A percentile compares a stretch with the other conserved stretches of the same genome.
Conservation (phyloP, 2,329 filamentous ascomycete genomes). For the Sporothrix phasma region DNA sequence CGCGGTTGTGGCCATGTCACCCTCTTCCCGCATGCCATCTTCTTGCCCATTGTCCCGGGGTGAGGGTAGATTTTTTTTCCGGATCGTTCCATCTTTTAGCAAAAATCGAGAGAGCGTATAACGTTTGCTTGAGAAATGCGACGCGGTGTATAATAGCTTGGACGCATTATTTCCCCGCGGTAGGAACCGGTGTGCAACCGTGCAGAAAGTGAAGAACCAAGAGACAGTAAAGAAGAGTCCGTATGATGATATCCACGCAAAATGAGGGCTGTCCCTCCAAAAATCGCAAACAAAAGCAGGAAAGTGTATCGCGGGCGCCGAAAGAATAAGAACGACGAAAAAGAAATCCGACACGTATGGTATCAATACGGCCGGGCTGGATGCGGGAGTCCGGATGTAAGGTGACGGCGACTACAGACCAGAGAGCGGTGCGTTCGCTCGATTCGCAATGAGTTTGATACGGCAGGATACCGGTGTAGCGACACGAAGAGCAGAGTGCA, state of each 20-base stretch:
- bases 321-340: neutral
- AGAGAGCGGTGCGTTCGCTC: neutral
- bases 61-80: neutral
- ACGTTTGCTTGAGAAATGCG: neutral
- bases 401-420: neutral
- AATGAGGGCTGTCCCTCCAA: neutral
- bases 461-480: neutral
- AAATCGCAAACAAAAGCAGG: neutral
- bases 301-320: neutral
- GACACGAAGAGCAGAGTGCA: neutral
- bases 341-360: neutral
- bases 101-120: neutral
- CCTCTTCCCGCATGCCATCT: too few species aligned
- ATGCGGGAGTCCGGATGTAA: neutral
- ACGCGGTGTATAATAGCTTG: neutral
- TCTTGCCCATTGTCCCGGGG: neutral
- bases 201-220: neutral
- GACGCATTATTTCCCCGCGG: too few species aligned
- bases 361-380: neutral
- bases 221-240: neutral
- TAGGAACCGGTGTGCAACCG: neutral
- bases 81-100: neutral
- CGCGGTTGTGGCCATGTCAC: too few species aligned
- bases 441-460: neutral
- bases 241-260: neutral